Evolutionary conservation across 192 early-diverging fungal species (phyloP), one percentile per base, ranked within the genome.

Genomic region (Backusella tarrabulga): DNA sequence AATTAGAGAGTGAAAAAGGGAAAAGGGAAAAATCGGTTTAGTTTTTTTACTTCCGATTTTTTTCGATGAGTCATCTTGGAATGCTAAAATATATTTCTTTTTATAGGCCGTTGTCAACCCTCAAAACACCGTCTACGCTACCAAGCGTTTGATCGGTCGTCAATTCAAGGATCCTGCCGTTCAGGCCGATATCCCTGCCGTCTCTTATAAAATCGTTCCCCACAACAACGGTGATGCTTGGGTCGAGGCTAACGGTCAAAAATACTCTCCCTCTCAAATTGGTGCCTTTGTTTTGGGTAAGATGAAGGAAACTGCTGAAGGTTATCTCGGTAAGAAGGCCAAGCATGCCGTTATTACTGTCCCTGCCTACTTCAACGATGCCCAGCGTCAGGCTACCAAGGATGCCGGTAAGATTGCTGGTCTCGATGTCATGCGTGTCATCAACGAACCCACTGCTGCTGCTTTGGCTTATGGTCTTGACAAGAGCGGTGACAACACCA

Each of bases 161-260:
- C 91, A 92, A 82, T 99, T 92, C 85, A 88, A 91, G 52, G 98
- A 99, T 85, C 41, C 83, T 9, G 93, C 91, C 73, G 97, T 99
- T 12, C 93, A 98, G 85, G 84, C 90, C 67, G 97, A 98, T 76
- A 92, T 96, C 80, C 92, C 93, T 81, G 90, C 90, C 63, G 95
- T 98, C 8, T 90, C 97, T 1, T 99, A 94, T 92, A 96, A 95
- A 86, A 99, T 99, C 82, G 86, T 99, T 46, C 89, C 91, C 75
- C 96, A 98, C 86, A 88, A 81, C 77, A 99, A 99, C 86, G 96
- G 96, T 21, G 97, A 99, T 83, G 98, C 96, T n/a, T 98, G 97
- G 97, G 91, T 99, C 14, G 95, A 97, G 84, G 91, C 95, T 15
- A 89, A 93, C 72, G 98, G 95, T 19, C 97, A 99, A 84, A 93